Evolutionary conservation across 352 stramenopile species (phyloP).

Genomic region (Pythium periplocum): DNA sequence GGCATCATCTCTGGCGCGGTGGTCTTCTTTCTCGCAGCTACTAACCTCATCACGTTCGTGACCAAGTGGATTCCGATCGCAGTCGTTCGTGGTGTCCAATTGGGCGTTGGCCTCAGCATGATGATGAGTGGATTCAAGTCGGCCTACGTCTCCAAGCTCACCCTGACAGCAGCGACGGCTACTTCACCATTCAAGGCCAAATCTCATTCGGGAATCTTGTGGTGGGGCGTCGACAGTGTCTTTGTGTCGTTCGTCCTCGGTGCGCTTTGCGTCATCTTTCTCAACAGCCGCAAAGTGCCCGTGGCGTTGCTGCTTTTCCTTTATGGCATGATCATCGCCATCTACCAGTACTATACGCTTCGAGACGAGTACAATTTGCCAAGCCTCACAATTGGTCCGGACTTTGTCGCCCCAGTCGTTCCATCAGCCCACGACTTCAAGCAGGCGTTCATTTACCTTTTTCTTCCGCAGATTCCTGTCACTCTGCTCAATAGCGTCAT

Average conservation of each 20-base stretch:
- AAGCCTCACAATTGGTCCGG: conserved; percentile 39
- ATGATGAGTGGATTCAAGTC: conserved; percentile 78
- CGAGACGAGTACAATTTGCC: conserved; percentile 48
- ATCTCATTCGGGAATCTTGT: conserved; percentile 25
- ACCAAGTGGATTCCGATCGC: conserved; percentile 84
- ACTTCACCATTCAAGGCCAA: conserved; percentile 25
- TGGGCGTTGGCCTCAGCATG: conserved; percentile 88
- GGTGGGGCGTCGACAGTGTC: conserved; percentile 64
- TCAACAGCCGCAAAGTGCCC: conserved; percentile 50
- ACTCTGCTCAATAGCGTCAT: conserved; percentile 93
- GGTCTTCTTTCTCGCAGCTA: conserved; percentile 73
- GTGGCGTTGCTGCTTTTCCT: conserved; percentile 61
- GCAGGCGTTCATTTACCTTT: conserved; percentile 80
- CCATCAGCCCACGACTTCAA: conserved; percentile 54
- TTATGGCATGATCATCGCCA: conserved; percentile 60
- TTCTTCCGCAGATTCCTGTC: conserved; percentile 88
- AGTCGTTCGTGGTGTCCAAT: conserved; percentile 88
- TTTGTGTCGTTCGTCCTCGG: conserved; percentile 64
- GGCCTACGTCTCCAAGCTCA: conserved; percentile 43
- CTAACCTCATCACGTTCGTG: conserved; percentile 88
- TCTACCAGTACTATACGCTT: conserved; percentile 52
- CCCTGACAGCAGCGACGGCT: conserved; percentile 20
- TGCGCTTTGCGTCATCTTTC: conserved; percentile 67
- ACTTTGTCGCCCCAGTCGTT: conserved; percentile 52
- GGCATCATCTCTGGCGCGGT: conserved; percentile 80